These are phyloP conservation scores for Starmerella sirachaensis DNA, from an alignment of 805 yeast species.

Conservation along the genomic window DNA sequence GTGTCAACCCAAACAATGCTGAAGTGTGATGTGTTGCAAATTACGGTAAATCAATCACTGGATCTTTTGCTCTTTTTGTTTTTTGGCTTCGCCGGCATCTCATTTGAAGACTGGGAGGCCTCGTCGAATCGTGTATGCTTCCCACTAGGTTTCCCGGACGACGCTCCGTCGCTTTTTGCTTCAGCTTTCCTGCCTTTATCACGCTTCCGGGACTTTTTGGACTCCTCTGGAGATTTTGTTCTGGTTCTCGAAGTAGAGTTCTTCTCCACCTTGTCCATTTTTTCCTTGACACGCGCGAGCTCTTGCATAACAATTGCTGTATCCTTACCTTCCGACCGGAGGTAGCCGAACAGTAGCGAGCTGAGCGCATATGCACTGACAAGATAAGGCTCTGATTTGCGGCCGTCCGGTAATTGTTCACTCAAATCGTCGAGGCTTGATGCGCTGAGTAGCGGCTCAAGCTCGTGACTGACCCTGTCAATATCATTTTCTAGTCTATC, in stretches of 20 bases:
- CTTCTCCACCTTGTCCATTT: conserved; percentile 5
- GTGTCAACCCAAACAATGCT: too few relatives aligned
- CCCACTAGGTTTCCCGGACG: not conserved
- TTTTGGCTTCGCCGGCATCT: not conserved
- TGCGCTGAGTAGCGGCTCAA: conserved; percentile 16
- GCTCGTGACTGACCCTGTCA: conserved; percentile 11
- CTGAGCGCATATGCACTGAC: conserved; percentile 39
- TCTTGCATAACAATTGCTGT: conserved; percentile 41
- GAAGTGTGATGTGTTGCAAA: too few relatives aligned
- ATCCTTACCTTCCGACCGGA: conserved; percentile 48
- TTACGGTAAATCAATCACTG: too few relatives aligned
- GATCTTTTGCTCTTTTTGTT: conserved; percentile 2
- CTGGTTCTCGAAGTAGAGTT: too few relatives aligned
- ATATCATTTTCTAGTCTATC: conserved; percentile 18
- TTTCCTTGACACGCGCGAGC: conserved; percentile 36
- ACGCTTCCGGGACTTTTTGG: not conserved
- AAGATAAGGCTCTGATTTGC: conserved; percentile 17
- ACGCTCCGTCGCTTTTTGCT: not conserved
- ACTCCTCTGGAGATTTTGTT: too few relatives aligned
- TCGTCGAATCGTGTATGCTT: conserved; percentile 21
- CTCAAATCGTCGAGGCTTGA: conserved; percentile 17
- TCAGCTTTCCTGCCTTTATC: not conserved
- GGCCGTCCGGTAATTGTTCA: conserved; percentile 8
- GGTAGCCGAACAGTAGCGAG: conserved; percentile 46
- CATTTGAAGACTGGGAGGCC: not conserved